Percentiles rank a stretch among this genome's conserved stretches.
phyloP scores from a whole-genome alignment of 164 flowering plant genomes.

The Paratinospora sagittata region DNA sequence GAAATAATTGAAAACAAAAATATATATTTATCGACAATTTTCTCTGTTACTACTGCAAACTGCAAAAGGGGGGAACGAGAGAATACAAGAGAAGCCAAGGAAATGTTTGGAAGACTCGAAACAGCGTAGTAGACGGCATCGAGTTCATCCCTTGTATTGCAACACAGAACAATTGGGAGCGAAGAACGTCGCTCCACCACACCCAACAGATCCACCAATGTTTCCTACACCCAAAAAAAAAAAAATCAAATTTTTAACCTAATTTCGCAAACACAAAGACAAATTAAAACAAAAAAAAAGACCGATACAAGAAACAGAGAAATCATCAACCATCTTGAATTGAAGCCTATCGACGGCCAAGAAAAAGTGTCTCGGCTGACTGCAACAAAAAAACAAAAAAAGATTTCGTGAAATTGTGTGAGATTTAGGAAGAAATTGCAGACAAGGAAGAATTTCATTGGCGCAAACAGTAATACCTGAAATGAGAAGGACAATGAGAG shows the following conservation, averaged over 20 bases:
- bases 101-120: conserved; percentile 52
- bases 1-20: too few relatives aligned
- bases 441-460: too few relatives aligned
- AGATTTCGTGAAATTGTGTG: not conserved
- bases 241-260: not conserved
- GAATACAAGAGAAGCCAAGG: conserved; percentile 57
- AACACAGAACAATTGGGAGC: conserved; percentile 75
- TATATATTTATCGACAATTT: too few relatives aligned
- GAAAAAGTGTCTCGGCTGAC: conserved; percentile 77
- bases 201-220: conserved; percentile 71
- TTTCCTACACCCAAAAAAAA: conserved; percentile 69
- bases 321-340: conserved; percentile 58
- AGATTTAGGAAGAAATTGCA: not conserved
- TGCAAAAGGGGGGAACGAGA: not conserved
- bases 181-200: conserved; percentile 57
- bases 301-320: not conserved
- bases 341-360: conserved; percentile 84
- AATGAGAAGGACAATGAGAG: conserved; percentile 19
- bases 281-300: not conserved
- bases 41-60: too few relatives aligned
- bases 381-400: conserved; percentile 19
- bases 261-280: not conserved
- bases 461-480: conserved; percentile 18
- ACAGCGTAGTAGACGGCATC: conserved; percentile 79
- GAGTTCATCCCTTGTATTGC: conserved; percentile 93